Evolutionary conservation across 441 rosid species (phyloP).

Genomic region (Monsonia emarginata): DNA sequence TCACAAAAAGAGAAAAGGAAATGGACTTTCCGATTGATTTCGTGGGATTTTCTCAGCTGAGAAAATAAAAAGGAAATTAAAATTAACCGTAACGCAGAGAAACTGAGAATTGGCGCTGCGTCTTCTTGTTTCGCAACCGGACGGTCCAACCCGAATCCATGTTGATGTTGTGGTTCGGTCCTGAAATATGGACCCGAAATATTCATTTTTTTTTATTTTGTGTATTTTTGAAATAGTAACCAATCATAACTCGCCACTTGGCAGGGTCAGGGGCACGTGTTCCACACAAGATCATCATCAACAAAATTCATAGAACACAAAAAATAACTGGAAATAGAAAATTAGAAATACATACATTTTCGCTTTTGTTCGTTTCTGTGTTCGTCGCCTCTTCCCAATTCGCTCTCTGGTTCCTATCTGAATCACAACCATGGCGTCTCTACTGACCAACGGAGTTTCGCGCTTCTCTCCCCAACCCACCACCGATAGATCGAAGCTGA

Average conservation of each 20-base stretch:
- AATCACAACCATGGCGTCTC: constrained; percentile 37
- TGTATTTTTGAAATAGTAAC: too few species aligned
- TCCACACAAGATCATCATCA: background rate
- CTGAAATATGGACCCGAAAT: too few species aligned
- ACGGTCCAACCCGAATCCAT: background rate
- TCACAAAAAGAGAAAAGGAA: background rate
- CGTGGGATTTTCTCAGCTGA: too few species aligned
- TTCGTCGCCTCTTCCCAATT: background rate
- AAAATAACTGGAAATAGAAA: too few species aligned
- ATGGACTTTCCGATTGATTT: too few species aligned
- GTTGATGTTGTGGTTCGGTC: too few species aligned
- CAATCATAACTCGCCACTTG: too few species aligned
- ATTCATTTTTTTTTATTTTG: too few species aligned
- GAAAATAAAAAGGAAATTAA: too few species aligned
- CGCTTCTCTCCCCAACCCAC: constrained; percentile 29
- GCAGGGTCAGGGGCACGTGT: background rate
- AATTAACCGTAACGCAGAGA: background rate
- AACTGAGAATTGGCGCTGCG: background rate
- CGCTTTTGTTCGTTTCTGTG: background rate
- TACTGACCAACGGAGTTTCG: constrained; percentile 40
- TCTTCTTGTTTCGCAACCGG: background rate
- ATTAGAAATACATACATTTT: too few species aligned
- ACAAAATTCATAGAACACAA: too few species aligned
- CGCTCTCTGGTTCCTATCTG: too few species aligned
- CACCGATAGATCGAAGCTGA: constrained; percentile 23